A percentile compares a stretch with the other conserved stretches of the same genome.
Conservation (phyloP, 1,284 basidiomycete species). For the Sparassis latifolia region DNA sequence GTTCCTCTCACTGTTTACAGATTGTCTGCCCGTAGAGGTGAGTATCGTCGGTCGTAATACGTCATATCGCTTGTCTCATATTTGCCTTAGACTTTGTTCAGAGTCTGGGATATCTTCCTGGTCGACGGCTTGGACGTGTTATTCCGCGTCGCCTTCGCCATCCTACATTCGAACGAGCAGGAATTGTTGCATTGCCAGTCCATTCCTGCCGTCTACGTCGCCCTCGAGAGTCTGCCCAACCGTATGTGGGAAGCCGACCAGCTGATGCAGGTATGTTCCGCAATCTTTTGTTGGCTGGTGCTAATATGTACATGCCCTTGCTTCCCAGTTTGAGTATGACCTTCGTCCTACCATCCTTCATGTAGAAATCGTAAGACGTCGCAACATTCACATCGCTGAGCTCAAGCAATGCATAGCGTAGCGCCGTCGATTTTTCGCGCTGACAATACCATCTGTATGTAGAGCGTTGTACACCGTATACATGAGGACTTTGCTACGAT, state of each 20-base stretch:
- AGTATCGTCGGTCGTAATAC: slow-evolving; percentile 3
- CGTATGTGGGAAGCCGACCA: slow-evolving; percentile 91
- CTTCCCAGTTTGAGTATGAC: slow-evolving; percentile 56
- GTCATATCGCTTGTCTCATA: slow-evolving; percentile 3
- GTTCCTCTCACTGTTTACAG: slow-evolving; percentile 96
- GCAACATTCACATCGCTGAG: slow-evolving; percentile 49
- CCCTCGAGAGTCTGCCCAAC: slow-evolving; percentile 81
- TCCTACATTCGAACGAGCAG: slow-evolving; percentile 77
- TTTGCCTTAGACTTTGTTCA: slow-evolving; percentile 65
- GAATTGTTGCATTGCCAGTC: slow-evolving; percentile 81
- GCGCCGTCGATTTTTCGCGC: neutral
- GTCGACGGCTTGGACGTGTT: slow-evolving; percentile 89
- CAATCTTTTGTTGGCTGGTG: neutral
- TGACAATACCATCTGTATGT: neutral
- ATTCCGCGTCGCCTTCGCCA: slow-evolving; percentile 86
- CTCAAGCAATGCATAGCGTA: slow-evolving; percentile 28
- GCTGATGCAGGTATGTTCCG: slow-evolving; percentile 65
- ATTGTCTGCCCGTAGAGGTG: slow-evolving; percentile 93
- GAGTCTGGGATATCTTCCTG: slow-evolving; percentile 94
- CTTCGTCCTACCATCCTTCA: slow-evolving; percentile 62
- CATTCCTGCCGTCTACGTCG: slow-evolving; percentile 81
- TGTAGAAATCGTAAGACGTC: slow-evolving; percentile 61
- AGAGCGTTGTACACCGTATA: too few species aligned
- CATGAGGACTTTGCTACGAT: too few species aligned
- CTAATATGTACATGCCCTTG: neutral